A percentile compares a stretch with the other conserved stretches of the same genome.
Evolutionary conservation across 1,284 basidiomycete genomes (phyloP).

Genomic region (Meripilus lineatus): DNA sequence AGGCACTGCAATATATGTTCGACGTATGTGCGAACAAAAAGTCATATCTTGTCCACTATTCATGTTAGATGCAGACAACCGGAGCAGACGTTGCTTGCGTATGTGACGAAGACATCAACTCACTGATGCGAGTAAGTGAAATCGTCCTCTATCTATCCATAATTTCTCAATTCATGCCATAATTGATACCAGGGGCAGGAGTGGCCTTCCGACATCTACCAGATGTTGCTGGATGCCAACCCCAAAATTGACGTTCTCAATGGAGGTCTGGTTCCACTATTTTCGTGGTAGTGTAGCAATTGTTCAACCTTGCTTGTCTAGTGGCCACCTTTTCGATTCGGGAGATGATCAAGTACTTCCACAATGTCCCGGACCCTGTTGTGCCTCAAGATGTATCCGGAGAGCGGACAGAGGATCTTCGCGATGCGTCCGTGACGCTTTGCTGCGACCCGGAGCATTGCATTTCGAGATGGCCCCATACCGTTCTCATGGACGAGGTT

Average conservation of each 20-base stretch:
- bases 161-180: neutral
- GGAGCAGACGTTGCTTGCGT: neutral
- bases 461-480: conserved; percentile 8
- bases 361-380: too few relatives aligned
- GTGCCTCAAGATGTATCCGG: too few relatives aligned
- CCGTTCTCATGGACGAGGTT: conserved; percentile 1
- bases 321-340: neutral
- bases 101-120: neutral
- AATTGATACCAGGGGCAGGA: neutral
- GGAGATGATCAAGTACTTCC: neutral
- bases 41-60: neutral
- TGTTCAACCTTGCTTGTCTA: neutral
- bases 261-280: neutral
- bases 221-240: neutral
- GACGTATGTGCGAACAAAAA: neutral
- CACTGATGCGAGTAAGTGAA: neutral
- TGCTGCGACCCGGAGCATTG: too few relatives aligned
- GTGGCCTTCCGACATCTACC: neutral
- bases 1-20: neutral
- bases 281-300: neutral
- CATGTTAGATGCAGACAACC: neutral
- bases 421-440: too few relatives aligned
- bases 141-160: too few relatives aligned
- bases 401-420: too few relatives aligned
- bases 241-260: neutral